Percentiles rank a stretch among this genome's conserved stretches.
phyloP scores from a whole-genome alignment of 2,329 filamentous ascomycete genomes.

The Zalaria sp. region DNA sequence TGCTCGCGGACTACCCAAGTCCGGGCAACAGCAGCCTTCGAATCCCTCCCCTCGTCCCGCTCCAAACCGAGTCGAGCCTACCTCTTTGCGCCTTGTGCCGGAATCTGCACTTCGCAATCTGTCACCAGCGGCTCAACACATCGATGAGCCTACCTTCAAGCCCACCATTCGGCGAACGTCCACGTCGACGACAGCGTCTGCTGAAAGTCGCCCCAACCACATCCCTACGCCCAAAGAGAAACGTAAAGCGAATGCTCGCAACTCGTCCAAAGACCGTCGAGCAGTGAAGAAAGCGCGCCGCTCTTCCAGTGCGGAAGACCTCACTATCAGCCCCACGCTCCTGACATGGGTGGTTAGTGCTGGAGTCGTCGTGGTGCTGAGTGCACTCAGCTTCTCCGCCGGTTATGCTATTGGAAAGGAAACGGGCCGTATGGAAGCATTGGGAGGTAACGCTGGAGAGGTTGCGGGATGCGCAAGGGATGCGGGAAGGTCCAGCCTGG shows the following conservation, averaged over 20 bases:
- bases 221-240: conserved; percentile 25
- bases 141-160: conserved; percentile 18
- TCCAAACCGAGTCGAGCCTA: conserved; percentile 30
- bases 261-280: conserved; percentile 29
- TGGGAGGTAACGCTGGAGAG: conserved; percentile 9
- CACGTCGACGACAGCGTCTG: conserved; percentile 14
- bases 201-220: conserved; percentile 9
- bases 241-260: conserved; percentile 28
- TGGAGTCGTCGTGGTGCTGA: conserved; percentile 49
- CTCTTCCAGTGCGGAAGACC: conserved; percentile 6
- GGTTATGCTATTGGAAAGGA: conserved; percentile 49
- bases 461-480: conserved; percentile 16
- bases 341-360: conserved; percentile 54
- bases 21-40: conserved; percentile 23
- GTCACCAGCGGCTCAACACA: conserved; percentile 8
- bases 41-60: conserved; percentile 10
- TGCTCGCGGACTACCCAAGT: conserved; percentile 65
- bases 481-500: conserved; percentile 16
- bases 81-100: conserved; percentile 43
- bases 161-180: conserved; percentile 20
- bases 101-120: conserved; percentile 36
- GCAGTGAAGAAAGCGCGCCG: conserved; percentile 28
- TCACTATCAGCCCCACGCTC: conserved; percentile 40
- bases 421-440: conserved; percentile 37
- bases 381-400: conserved; percentile 50